Evolutionary conservation across 2,329 filamentous ascomycete species (phyloP).

Genomic region (Raffaelea ambrosiae): DNA sequence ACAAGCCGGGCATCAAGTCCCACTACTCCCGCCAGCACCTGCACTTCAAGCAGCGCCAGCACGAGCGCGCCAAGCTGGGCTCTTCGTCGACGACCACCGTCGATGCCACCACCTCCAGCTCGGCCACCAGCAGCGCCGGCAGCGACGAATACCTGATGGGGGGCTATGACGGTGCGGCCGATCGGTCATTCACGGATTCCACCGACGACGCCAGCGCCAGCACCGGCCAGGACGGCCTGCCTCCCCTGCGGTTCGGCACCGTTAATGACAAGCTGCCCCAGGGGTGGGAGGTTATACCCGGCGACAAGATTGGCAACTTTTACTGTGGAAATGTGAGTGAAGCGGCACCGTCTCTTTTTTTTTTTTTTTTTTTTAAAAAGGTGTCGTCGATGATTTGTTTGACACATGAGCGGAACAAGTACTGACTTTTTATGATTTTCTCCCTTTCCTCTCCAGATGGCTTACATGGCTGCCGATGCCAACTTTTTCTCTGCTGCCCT

Average conservation of each 20-base stretch:
- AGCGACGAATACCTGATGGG: not conserved
- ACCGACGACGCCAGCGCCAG: not conserved
- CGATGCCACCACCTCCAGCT: not conserved
- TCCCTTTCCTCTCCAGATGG: constrained; percentile 48
- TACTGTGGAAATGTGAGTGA: constrained; percentile 75
- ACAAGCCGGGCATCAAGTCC: constrained; percentile 65
- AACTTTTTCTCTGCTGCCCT: constrained; percentile 83
- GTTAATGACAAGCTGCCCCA: constrained; percentile 66
- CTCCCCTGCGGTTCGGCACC: constrained; percentile 69
- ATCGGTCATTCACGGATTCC: not conserved
- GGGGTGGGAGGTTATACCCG: constrained; percentile 66
- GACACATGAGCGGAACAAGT: too few species aligned
- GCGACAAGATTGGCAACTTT: constrained; percentile 80
- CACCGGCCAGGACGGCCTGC: constrained; percentile 38
- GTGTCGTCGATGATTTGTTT: too few species aligned
- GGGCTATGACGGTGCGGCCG: not conserved
- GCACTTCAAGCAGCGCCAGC: not conserved
- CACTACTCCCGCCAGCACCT: constrained; percentile 43
- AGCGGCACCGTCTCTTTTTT: not conserved
- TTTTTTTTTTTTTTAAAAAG: too few species aligned
- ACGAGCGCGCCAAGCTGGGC: constrained; percentile 3
- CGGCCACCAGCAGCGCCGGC: too few species aligned
- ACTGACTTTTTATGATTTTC: not conserved
- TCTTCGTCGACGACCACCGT: not conserved
- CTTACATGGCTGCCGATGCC: constrained; percentile 77